Evolutionary conservation across 352 stramenopile species (phyloP).

Genomic region (Globisporangium cylindrosporum): DNA sequence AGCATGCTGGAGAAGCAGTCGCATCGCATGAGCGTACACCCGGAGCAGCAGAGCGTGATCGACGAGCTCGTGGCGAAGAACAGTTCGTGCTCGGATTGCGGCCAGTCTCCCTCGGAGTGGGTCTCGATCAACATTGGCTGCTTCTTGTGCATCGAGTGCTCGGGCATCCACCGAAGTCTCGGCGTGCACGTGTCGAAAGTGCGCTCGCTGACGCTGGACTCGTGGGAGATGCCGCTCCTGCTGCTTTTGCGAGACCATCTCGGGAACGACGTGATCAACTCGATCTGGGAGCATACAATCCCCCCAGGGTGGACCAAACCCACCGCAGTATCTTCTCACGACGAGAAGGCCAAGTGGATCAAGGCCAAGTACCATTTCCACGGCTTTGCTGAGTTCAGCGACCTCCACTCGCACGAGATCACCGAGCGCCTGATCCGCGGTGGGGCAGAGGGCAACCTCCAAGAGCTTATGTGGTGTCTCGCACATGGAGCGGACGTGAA

Average conservation of each 20-base stretch:
- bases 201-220: constrained; percentile 87
- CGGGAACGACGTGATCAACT: constrained; percentile 70
- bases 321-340: constrained; percentile 35
- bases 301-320: constrained; percentile 56
- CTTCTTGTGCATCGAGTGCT: constrained; percentile 97
- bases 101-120: constrained; percentile 89
- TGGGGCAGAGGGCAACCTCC: constrained; percentile 35
- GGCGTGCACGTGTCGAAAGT: constrained; percentile 97
- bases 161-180: constrained; percentile 94
- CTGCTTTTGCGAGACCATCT: constrained; percentile 61
- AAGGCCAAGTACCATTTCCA: constrained; percentile 86
- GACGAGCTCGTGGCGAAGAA: constrained; percentile 61
- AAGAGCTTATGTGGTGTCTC: constrained; percentile 74
- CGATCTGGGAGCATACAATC: constrained; percentile 60
- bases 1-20: constrained; percentile 81
- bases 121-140: constrained; percentile 96
- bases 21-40: constrained; percentile 79
- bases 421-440: constrained; percentile 45
- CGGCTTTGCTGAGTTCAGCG: constrained; percentile 47
- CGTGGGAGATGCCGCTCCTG: constrained; percentile 82
- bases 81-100: constrained; percentile 66
- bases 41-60: constrained; percentile 70
- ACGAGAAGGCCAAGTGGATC: constrained; percentile 82
- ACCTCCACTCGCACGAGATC: constrained; percentile 29
- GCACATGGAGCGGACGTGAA: constrained; percentile 83